These are phyloP conservation scores for Melastoma malabathricum DNA, from an alignment of 345 rosid species.

Conservation along the genomic window DNA sequence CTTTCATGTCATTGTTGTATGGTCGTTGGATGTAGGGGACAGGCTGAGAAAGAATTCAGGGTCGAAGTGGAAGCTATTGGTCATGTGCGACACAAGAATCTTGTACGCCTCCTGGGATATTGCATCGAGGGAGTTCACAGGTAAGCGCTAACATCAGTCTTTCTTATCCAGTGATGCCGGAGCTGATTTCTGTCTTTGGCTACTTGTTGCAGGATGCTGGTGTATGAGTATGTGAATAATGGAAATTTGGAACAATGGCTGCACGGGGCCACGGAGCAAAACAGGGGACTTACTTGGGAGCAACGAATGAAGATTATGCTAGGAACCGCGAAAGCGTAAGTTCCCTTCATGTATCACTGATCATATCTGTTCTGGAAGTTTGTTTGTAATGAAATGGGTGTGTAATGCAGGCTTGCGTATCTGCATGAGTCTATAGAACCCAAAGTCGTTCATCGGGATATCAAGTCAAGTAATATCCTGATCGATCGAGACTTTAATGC, in stretches of 20 bases:
- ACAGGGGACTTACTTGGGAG: slow-evolving; percentile 62
- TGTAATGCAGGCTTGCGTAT: slow-evolving; percentile 69
- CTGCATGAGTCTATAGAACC: slow-evolving; percentile 98
- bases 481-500: slow-evolving; percentile 72
- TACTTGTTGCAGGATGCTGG: slow-evolving; percentile 47
- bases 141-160: slow-evolving; percentile 16
- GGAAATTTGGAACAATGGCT: slow-evolving; percentile 87
- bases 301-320: slow-evolving; percentile 67
- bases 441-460: slow-evolving; percentile 88
- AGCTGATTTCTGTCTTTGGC: neutral
- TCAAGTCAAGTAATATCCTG: slow-evolving; percentile 92
- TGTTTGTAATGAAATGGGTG: too few species aligned
- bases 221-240: slow-evolving; percentile 73
- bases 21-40: slow-evolving; percentile 51
- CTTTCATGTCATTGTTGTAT: slow-evolving; percentile 6
- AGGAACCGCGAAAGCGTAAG: slow-evolving; percentile 87
- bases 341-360: slow-evolving; percentile 4
- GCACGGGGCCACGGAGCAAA: slow-evolving; percentile 50
- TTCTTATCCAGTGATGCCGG: neutral
- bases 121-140: slow-evolving; percentile 92
- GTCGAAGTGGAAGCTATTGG: slow-evolving; percentile 99
- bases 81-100: slow-evolving; percentile 92
- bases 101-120: slow-evolving; percentile 88
- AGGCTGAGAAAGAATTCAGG: slow-evolving; percentile 90
- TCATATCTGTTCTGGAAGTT: neutral